Base-by-base conservation (phyloP, 179 eudicot genomes). In the Silene noctiflora region DNA sequence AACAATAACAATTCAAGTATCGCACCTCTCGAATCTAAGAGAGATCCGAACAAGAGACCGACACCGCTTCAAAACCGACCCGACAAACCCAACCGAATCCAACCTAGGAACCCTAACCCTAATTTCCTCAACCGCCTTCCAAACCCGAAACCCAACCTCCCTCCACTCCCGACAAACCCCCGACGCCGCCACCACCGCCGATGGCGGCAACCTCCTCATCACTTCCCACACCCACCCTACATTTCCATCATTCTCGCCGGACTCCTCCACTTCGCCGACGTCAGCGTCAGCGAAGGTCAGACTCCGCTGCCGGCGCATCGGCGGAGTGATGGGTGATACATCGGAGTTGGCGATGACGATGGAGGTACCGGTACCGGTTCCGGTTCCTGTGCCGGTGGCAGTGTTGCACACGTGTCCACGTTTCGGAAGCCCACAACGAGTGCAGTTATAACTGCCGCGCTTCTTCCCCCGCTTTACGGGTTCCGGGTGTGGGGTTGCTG, bases 161-260 rank as follows among this genome's bases (percentile, higher is more conserved):
- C 96, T 86, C 99, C 99, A 95, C 71, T 87, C 90, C 67, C 76
- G 89, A 76, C 96, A 95, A 66, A 93, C 99, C 76, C 84, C 85
- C 58, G 91, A 88, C 83, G 92, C 96, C 83, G 89, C 35, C 81
- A 91, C 35, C 82, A 95, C 14, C 77, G 86, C 55, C 75, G 88
- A 56, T 60, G 99, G 99, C 51, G 95, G 89, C 77, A 95, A 63
- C 80, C 95, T 77, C 84, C 79, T 81, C 72, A 94, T 55, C 61
- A 94, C 89, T 75, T 92, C 92, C 94, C 91, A 92, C 71, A 91
- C 39, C 72, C 93, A 89, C 22, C 66, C 75, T 17, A 86, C 79
- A 78, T 85, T 71, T 83, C 80, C 79, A 2, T 88, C 93, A 0
- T 80, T 74, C 14, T 81, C 86, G 3, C 39, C 65, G 69, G 75